Evolutionary conservation across 228 moss, liverwort and hornwort species (phyloP), one percentile per base, ranked within the genome.

Genomic region (Sphagnum magellanicum): DNA sequence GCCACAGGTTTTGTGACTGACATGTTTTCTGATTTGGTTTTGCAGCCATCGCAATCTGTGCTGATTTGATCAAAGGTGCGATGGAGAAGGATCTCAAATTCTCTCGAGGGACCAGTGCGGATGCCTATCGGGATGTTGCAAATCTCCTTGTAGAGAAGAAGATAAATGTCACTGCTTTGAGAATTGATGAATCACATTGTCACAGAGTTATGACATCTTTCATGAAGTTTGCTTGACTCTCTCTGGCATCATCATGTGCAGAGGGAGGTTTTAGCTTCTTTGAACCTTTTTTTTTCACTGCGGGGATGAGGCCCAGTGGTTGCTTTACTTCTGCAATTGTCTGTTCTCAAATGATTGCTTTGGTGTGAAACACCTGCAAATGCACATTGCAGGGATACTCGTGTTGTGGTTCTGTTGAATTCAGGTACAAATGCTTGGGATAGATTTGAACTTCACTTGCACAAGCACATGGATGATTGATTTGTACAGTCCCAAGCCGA

Each of bases 381-480:
- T 63, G 32, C 32, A 63, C 32, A 48, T 48, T 63, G 63, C 32
- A 17, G 63, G 46, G 48, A 17, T 63, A 8, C n/a, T 48, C 5
- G 0, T 63, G 10, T 50, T 8, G 8, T n/a, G 15, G 3, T 32
- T 32, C 12, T n/a, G 49, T 66, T 32, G 32, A 32, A 48, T 47
- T 4, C 50, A 68, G 68, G 68, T 68, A 68, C 68, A 48, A 87
- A 87, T 17, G 81, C 87, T 16, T 87, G 84, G 84, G 87, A 84
- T 48, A 70, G 87, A 69, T 87, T 84, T 17, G 84, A 87, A 46
- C 74, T 84, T 76, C 80, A 81, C 50, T 84, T 87, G 8, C 87
- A 87, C 81, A 87, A 87, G 78, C 84, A 81, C 59, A 84, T 87
- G 74, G 83, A 81, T 53, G 87, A 87, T 64, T 71, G 32, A 32